Evolutionary conservation across 768 basidiomycete species (phyloP).

Genomic region (Hemileccinum impolitum): DNA sequence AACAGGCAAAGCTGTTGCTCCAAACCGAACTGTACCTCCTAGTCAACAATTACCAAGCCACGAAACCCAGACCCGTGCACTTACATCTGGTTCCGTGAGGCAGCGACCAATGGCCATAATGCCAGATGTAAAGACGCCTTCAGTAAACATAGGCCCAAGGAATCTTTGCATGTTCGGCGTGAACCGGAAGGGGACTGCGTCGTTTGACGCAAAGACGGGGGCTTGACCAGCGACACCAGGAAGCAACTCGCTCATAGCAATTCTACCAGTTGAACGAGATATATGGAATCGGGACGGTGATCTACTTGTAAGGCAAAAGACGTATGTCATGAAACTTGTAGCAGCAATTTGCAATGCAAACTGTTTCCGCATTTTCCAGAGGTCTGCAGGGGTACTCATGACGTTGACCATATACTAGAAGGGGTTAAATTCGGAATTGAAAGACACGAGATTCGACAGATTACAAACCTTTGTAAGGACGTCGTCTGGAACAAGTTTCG

Average conservation of each 20-base stretch:
- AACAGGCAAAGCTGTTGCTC: constrained; percentile 91
- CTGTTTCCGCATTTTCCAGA: constrained; percentile 98
- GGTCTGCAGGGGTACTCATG: constrained; percentile 77
- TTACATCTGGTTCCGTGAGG: constrained; percentile 87
- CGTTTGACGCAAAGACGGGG: constrained; percentile 70
- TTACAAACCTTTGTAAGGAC: constrained; percentile 70
- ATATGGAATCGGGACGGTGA: constrained; percentile 83
- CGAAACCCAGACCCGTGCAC: constrained; percentile 12
- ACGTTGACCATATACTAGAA: constrained; percentile 84
- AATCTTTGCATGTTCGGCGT: constrained; percentile 97
- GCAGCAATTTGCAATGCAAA: constrained; percentile 88
- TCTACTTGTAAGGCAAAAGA: constrained; percentile 80
- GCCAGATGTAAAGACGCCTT: constrained; percentile 83
- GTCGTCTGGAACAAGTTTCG: constrained; percentile 88
- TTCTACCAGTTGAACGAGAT: constrained; percentile 83
- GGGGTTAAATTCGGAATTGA: background rate
- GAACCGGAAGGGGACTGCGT: constrained; percentile 93
- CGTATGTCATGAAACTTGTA: constrained; percentile 88
- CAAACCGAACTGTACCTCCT: constrained; percentile 67
- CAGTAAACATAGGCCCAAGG: constrained; percentile 82
- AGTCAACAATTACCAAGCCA: background rate
- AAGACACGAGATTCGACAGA: background rate
- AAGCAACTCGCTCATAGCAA: constrained; percentile 90
- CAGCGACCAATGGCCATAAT: constrained; percentile 90
- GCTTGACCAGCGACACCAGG: constrained; percentile 57